phyloP scores from a whole-genome alignment of 176 grass and related monocot genomes.

The Eleusine indica region DNA sequence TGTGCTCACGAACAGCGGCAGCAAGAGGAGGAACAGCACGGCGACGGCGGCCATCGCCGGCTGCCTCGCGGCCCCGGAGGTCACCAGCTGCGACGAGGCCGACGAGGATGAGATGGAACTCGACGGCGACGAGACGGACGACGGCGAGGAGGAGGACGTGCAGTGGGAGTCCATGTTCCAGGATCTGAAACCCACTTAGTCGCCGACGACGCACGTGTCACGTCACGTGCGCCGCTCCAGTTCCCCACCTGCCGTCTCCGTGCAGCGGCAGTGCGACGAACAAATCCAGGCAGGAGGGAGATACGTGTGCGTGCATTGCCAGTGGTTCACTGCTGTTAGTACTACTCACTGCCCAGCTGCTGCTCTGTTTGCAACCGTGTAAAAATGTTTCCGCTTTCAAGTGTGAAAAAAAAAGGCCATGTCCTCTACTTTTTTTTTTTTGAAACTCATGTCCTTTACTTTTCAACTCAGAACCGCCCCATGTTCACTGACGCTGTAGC shows the following conservation, averaged over 20 bases:
- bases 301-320: neutral
- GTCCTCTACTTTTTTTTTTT: neutral
- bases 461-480: neutral
- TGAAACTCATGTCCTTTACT: too few species aligned
- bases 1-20: constrained; percentile 29
- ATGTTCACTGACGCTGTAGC: neutral
- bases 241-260: neutral
- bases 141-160: constrained; percentile 54
- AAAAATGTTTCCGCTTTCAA: neutral
- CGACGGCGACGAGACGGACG: neutral
- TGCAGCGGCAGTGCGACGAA: neutral
- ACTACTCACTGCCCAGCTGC: neutral
- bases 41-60: neutral
- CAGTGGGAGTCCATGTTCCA: constrained; percentile 92
- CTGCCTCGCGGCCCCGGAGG: constrained; percentile 30
- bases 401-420: constrained; percentile 8
- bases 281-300: neutral
- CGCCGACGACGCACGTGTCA: neutral
- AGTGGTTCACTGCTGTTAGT: neutral
- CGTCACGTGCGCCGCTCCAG: constrained; percentile 25
- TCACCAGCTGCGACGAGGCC: neutral
- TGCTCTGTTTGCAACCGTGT: neutral
- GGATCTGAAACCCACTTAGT: constrained; percentile 76
- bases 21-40: neutral
- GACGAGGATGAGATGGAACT: neutral